A percentile compares a stretch with the other conserved stretches of the same genome.
Conservation (phyloP, 2,329 filamentous ascomycete species). For the Aspergillus terreus region DNA sequence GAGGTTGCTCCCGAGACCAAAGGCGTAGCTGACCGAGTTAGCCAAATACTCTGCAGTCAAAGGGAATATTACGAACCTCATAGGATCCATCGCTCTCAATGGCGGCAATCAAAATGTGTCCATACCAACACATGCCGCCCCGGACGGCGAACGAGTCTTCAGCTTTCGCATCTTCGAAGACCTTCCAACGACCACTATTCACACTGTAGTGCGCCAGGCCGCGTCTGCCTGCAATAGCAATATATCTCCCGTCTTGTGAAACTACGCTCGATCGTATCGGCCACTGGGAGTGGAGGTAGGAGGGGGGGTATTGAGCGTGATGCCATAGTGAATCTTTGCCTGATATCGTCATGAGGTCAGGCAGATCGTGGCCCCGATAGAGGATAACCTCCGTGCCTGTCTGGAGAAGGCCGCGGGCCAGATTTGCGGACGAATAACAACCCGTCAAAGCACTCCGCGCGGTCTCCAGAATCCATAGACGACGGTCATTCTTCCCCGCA, state of each 20-base stretch:
- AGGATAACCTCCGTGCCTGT: constrained; percentile 85
- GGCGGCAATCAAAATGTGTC: constrained; percentile 88
- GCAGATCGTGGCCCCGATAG: constrained; percentile 88
- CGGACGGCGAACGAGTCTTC: constrained; percentile 91
- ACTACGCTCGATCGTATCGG: constrained; percentile 83
- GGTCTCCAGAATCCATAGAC: constrained; percentile 85
- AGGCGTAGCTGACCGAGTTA: constrained; percentile 62
- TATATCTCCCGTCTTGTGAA: constrained; percentile 87
- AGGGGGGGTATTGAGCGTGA: constrained; percentile 76
- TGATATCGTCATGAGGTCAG: constrained; percentile 85
- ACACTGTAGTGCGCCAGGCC: constrained; percentile 95
- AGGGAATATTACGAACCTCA: constrained; percentile 49
- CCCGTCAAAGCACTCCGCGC: constrained; percentile 89
- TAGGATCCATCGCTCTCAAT: constrained; percentile 81
- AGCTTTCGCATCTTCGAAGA: constrained; percentile 72
- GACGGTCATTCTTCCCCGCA: constrained; percentile 65
- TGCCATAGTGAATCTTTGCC: constrained; percentile 95
- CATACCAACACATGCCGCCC: constrained; percentile 98
- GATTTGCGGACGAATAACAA: constrained; percentile 86
- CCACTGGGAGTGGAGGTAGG: constrained; percentile 89
- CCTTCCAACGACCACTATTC: constrained; percentile 92
- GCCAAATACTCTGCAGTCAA: neutral
- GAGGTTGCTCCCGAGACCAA: constrained; percentile 78
- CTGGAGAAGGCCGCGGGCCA: constrained; percentile 83
- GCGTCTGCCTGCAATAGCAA: constrained; percentile 89